Percentiles rank a stretch among this genome's conserved stretches.
phyloP scores from a whole-genome alignment of 768 basidiomycete species.

The Lactifluus piperatus region DNA sequence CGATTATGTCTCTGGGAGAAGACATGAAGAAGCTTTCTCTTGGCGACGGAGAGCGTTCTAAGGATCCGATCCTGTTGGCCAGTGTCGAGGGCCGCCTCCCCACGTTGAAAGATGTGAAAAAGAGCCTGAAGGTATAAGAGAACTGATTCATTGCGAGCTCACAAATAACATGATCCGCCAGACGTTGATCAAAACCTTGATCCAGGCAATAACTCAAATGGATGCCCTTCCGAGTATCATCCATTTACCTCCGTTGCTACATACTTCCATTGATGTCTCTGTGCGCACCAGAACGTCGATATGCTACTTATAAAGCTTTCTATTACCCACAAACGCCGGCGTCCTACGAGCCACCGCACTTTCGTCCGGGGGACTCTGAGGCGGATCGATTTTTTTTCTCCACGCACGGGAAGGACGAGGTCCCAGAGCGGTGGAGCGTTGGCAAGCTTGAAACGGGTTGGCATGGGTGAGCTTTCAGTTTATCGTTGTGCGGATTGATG shows the following conservation, averaged over 20 bases:
- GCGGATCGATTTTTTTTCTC: conserved; percentile 75
- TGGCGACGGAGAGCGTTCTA: conserved; percentile 24
- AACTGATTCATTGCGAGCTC: neutral
- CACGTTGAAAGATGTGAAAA: conserved; percentile 74
- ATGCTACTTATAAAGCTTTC: conserved; percentile 82
- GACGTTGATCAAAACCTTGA: conserved; percentile 68
- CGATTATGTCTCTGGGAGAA: conserved; percentile 67
- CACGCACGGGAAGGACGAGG: conserved; percentile 63
- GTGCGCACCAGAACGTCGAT: conserved; percentile 54
- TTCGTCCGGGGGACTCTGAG: conserved; percentile 61
- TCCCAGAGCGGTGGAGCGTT: conserved; percentile 63
- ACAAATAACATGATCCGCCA: conserved; percentile 25
- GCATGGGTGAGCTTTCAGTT: conserved; percentile 46
- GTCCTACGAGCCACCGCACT: conserved; percentile 80
- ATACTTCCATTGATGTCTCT: neutral
- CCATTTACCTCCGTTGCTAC: neutral
- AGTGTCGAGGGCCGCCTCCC: conserved; percentile 53
- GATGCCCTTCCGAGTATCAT: conserved; percentile 63
- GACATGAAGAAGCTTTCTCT: conserved; percentile 45
- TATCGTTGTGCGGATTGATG: neutral
- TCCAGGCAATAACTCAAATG: conserved; percentile 74
- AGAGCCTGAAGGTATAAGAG: conserved; percentile 57
- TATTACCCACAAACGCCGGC: conserved; percentile 72
- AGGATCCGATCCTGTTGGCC: conserved; percentile 55
- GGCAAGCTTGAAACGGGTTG: conserved; percentile 64